Conservation (phyloP, 805 yeast species). For the Teunomyces panamensis region DNA sequence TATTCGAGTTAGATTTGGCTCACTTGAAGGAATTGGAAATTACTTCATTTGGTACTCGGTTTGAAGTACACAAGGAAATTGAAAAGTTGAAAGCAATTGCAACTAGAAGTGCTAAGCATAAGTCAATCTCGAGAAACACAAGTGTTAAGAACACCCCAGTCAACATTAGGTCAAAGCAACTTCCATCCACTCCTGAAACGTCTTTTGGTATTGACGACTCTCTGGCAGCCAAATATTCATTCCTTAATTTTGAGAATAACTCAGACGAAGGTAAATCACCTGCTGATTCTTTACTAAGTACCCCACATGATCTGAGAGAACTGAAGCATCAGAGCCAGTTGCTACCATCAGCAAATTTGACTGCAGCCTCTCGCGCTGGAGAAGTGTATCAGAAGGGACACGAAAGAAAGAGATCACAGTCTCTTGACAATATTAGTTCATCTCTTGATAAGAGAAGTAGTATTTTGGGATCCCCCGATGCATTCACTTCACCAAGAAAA, state of each 20-base stretch:
- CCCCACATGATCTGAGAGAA: not conserved
- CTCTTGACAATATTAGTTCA: slow-evolving; percentile 41
- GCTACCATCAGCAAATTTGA: slow-evolving; percentile 8
- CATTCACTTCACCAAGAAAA: slow-evolving; percentile 65
- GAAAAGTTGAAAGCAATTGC: slow-evolving; percentile 52
- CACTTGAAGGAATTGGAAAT: slow-evolving; percentile 91
- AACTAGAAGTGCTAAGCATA: slow-evolving; percentile 11
- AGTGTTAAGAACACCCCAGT: slow-evolving; percentile 5
- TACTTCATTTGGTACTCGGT: slow-evolving; percentile 89
- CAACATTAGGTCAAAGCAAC: not conserved
- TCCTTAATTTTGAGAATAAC: slow-evolving; percentile 11
- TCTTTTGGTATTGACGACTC: not conserved
- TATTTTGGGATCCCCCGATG: slow-evolving; percentile 18
- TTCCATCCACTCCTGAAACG: not conserved
- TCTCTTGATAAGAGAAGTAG: slow-evolving; percentile 9
- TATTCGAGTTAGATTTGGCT: slow-evolving; percentile 80
- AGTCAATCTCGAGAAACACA: slow-evolving; percentile 9
- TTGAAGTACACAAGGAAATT: slow-evolving; percentile 86
- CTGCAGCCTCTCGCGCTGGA: slow-evolving; percentile 1
- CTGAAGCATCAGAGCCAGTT: slow-evolving; percentile 4
- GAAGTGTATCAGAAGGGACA: slow-evolving; percentile 23
- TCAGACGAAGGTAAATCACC: slow-evolving; percentile 12
- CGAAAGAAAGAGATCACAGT: slow-evolving; percentile 49
- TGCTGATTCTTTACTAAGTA: slow-evolving; percentile 10
- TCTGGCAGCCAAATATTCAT: not conserved